Evolutionary conservation across 2,329 filamentous ascomycete genomes (phyloP).

Genomic region (Claviceps sp.): DNA sequence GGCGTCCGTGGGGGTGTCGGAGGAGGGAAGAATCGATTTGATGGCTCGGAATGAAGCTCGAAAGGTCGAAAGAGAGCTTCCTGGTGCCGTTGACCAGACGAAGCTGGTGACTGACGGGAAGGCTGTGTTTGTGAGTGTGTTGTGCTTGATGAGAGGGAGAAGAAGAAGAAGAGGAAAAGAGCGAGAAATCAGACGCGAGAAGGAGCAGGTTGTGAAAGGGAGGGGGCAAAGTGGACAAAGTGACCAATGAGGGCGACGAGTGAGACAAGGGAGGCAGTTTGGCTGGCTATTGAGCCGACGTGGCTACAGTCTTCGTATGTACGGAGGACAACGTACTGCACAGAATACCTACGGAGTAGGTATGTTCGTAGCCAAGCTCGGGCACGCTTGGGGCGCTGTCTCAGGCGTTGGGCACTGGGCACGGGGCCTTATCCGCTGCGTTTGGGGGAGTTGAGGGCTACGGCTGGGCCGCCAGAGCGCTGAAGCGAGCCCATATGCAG

Average conservation of each 20-base stretch:
- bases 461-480: not conserved
- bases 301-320: too few relatives aligned
- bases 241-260: not conserved
- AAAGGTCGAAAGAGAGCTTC: not conserved
- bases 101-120: conserved; percentile 1
- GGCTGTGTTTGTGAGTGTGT: conserved; percentile 4
- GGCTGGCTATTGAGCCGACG: not conserved
- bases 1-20: not conserved
- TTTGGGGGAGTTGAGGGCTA: too few relatives aligned
- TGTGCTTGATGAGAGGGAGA: conserved; percentile 3
- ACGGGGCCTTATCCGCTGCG: too few relatives aligned
- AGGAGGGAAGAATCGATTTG: not conserved
- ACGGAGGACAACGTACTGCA: too few relatives aligned
- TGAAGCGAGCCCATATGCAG: not conserved
- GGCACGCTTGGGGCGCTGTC: too few relatives aligned
- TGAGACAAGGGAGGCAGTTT: not conserved
- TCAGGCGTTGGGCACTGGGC: too few relatives aligned
- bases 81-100: conserved; percentile 2
- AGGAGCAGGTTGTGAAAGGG: conserved; percentile 3
- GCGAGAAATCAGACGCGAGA: conserved; percentile 2
- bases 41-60: conserved; percentile 1
- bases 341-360: too few relatives aligned
- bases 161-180: conserved; percentile 4
- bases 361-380: too few relatives aligned
- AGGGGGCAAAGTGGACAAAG: not conserved